Conservation (phyloP, 257 asterid genomes). For the Dorcoceras hygrometricum region DNA sequence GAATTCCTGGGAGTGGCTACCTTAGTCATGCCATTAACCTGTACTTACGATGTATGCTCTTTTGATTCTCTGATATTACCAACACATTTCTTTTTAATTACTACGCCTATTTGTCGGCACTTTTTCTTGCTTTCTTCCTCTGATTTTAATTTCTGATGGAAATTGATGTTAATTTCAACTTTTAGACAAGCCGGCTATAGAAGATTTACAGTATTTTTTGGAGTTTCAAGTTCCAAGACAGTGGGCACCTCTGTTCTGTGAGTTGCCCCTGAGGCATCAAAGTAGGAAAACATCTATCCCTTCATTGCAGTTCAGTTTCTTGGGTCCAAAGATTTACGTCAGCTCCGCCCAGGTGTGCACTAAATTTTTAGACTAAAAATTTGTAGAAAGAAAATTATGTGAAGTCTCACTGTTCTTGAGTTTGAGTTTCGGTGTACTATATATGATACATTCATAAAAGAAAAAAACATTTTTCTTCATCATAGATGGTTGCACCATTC, state of each 20-base stretch:
- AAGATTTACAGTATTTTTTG: constrained; percentile 80
- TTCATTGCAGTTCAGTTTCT: constrained; percentile 67
- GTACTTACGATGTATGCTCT: constrained; percentile 75
- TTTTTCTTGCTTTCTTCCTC: neutral
- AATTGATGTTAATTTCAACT: constrained; percentile 7
- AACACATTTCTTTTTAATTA: neutral
- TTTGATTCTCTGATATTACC: constrained; percentile 22
- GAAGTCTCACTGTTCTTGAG: neutral
- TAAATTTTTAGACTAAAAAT: constrained; percentile 4
- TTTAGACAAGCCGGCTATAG: constrained; percentile 84
- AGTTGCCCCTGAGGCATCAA: constrained; percentile 91
- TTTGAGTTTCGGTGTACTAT: too few relatives aligned
- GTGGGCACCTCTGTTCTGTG: constrained; percentile 96
- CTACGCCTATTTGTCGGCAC: neutral
- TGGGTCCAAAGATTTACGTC: constrained; percentile 74
- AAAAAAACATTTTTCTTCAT: too few relatives aligned
- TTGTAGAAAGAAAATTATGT: constrained; percentile 5
- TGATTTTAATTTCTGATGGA: neutral
- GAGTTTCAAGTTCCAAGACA: constrained; percentile 98
- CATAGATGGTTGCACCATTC: too few relatives aligned
- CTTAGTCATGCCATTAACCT: constrained; percentile 97
- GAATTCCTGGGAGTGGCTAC: constrained; percentile 98
- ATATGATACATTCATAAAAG: too few relatives aligned
- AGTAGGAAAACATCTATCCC: constrained; percentile 72
- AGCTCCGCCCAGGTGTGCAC: constrained; percentile 73